Base-by-base conservation (phyloP, 2,329 filamentous ascomycete genomes). In the Alternaria conjuncta region DNA sequence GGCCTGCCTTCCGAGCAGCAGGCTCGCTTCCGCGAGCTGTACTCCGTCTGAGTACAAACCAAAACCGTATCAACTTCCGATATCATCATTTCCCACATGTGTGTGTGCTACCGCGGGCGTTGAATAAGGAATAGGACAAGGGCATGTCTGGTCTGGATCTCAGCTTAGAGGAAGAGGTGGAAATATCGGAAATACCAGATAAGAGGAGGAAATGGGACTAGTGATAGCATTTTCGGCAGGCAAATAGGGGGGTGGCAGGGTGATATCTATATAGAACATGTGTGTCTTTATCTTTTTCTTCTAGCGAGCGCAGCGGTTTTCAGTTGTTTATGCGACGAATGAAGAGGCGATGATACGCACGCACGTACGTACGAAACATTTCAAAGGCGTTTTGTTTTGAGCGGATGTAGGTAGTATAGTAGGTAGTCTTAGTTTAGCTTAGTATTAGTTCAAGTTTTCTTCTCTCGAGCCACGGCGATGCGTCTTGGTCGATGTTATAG, bases 1-100 rank as follows among this genome's bases (percentile, higher is more conserved):
- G 81, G 82, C 55, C 78, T 86, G 6, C 80, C 83, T 5, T 74
- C 79, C 8, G 76, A 78, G 26, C 80, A 85, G 66, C 80, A 81
- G 68, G 77, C 81, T 57, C 77, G 76, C 9, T 77, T 86, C 67
- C 79, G 80, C 64, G 75, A 81, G 58, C 72, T 81, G 60, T 85
- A 85, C 71, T 71, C 67, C 46, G 61, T 75, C 63, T 81, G 69
- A 75, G 64, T 18, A 6, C 15, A n/a, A 3, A 36, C 10, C 7
- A 18, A 9, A n/a, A 23, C 3, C 28, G 18, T 25, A 56, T 44
- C 30, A n/a, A 41, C 46, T 20, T 20, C 53, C 55, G 56, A 61
- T 64, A 60, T 64, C 72, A 67, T 63, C 65, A 60, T 66, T 63
- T 65, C 56, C 15, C 20, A 36, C 36, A 32, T 36, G 49, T 41